Base-by-base conservation (phyloP, 495 filamentous ascomycete species). In the Niebla homalea region DNA sequence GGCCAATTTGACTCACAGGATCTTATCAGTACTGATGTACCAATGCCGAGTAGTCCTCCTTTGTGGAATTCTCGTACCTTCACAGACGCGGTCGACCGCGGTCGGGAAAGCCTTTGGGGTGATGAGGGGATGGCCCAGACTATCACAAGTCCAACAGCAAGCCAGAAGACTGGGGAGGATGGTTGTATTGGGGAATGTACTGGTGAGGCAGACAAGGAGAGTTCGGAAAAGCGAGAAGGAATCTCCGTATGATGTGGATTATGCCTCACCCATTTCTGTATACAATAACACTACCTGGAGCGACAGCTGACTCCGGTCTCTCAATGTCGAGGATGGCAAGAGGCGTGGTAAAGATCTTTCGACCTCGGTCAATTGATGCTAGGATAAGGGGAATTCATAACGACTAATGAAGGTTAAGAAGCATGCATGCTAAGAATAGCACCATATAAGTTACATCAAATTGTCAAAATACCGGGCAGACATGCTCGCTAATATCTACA, bases 41-140 rank as follows among this genome's bases (percentile, higher is more conserved):
- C 64, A 15, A 71, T 80, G 67, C 72, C 73, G 2, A 79, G 73
- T 49, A 73, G 69, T 16, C 74, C 78, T 14, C 73, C 78, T n/a
- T 45, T 62, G 25, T 46, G 58, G 58, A 35, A 36, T 26, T 65
- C 64, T 48, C 50, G 52, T 18, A 50, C 67, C 5, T 69, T 70
- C 44, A 64, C 66, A 53, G 68, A 69, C 41, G 57, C 59, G 8
- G 52, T 55, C 7, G 57, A 57, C 18, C 22, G 45, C 15, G 42
- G 32, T 18, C 38, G 19, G 40, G 39, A 20, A n/a, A 42, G 36
- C 20, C 22, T 50, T 19, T 60, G 56, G 58, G 54, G 29, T 16
- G 51, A 60, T 3, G 52, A 49, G 22, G 22, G 18, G 22, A 48
- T 56, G 12, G 45, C 57, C 11, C 45, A 43, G 20, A 47, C 49